Base-by-base conservation (phyloP, 2,329 filamentous ascomycete genomes). In the Fusarium vanettenii region DNA sequence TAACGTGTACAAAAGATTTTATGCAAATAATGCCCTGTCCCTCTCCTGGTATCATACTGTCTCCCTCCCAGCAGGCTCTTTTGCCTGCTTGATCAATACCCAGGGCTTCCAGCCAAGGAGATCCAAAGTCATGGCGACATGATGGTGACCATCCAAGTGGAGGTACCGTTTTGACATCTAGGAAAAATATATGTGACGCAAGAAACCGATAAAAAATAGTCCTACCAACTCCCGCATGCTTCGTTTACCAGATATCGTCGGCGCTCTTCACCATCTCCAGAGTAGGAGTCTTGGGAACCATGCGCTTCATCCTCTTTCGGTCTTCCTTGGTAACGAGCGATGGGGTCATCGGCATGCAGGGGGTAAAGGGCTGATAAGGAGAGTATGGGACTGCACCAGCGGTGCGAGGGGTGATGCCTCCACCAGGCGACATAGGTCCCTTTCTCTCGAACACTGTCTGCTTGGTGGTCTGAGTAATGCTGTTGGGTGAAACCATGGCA, bases 291-390 rank as follows among this genome's bases (percentile, higher is more conserved):
- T 91, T 90, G 67, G 89, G 90, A 75, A 91, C 87, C 80, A 91
- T 82, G 80, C 88, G 90, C 86, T 87, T 90, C 87, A 91, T 91
- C 80, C 89, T 86, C 87, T 92, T 94, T 31, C 93, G 85, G 79
- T 95, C 93, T 71, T 90, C 89, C 81, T 88, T 90, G 27, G 91
- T 94, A 18, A 94, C 91, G 56, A 96, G 84, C 22, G 90, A 90
- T n/a, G 94, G 93, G 33, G 94, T 95, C 59, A 95, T 90, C 1
- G 94, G 94, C 60, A 95, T 88, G 57, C 94, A 86, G 1, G 93
- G 93, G 8, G 92, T 93, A 80, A 92, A 94, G 1, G 94, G 94
- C 85, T 95, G 94, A 76, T 95, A 96, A 0, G 94, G 93, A 65
- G 90, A 91, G 82, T 95, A 95, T 2, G 93, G 93, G 25, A 92